Evolutionary conservation across 2,329 filamentous ascomycete species (phyloP).

Genomic region (Ilyonectria destructans): DNA sequence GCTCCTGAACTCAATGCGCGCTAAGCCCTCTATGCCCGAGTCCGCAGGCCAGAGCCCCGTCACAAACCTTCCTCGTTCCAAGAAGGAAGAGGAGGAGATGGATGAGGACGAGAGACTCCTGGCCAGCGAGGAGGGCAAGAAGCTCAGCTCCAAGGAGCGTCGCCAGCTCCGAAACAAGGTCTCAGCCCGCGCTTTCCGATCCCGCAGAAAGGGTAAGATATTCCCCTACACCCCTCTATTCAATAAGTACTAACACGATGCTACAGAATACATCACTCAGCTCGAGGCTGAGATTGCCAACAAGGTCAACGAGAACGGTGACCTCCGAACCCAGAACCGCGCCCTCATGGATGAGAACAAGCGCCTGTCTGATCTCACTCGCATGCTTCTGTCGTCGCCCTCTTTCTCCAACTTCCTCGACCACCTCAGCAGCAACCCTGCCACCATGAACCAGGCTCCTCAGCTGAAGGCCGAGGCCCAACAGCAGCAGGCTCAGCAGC

Average conservation of each 20-base stretch:
- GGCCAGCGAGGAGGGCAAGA: conserved; percentile 98
- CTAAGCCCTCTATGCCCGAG: conserved; percentile 74
- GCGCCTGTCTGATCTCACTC: conserved; percentile 83
- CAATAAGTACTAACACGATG: conserved; percentile 34
- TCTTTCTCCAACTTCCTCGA: conserved; percentile 89
- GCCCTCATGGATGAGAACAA: conserved; percentile 89
- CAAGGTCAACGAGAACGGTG: conserved; percentile 87
- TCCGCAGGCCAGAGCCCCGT: conserved; percentile 63
- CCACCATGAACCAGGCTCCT: conserved; percentile 58
- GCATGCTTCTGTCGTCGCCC: conserved; percentile 84
- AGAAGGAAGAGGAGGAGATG: conserved; percentile 99
- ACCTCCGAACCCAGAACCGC: conserved; percentile 85
- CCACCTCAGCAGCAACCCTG: conserved; percentile 75
- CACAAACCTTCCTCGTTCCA: conserved; percentile 80
- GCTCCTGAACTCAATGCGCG: conserved; percentile 92
- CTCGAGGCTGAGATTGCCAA: conserved; percentile 90
- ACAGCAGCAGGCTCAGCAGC: conserved; percentile 66
- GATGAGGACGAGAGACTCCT: conserved; percentile 95
- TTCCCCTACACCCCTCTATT: not conserved
- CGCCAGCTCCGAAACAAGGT: conserved; percentile 99
- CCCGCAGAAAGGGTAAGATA: conserved; percentile 92
- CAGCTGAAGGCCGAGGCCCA: conserved; percentile 59
- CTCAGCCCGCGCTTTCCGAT: conserved; percentile 96
- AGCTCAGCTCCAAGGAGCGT: conserved; percentile 97
- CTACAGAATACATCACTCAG: conserved; percentile 93